These are phyloP conservation scores for Dissophora ornata DNA, from an alignment of 192 early-diverging fungal species.

Conservation along the genomic window DNA sequence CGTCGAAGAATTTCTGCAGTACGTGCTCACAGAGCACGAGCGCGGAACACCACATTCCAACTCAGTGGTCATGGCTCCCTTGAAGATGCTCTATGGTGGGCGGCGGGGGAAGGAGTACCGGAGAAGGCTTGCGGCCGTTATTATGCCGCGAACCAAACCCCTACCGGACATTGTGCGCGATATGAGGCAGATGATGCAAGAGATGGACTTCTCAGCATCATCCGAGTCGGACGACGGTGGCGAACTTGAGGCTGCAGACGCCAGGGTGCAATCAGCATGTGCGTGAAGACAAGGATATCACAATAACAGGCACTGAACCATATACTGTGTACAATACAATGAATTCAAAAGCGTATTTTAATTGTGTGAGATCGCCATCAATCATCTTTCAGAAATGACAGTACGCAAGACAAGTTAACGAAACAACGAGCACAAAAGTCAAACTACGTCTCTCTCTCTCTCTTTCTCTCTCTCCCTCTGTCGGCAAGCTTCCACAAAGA, in stretches of 20 bases:
- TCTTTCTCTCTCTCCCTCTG: too few species aligned
- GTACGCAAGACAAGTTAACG: too few species aligned
- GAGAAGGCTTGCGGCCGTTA: slow-evolving; percentile 29
- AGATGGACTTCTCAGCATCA: slow-evolving; percentile 22
- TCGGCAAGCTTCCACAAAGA: too few species aligned
- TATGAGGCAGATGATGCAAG: slow-evolving; percentile 34
- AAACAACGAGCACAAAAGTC: too few species aligned
- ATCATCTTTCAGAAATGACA: too few species aligned
- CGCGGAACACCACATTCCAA: slow-evolving; percentile 51
- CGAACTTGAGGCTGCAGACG: too few species aligned
- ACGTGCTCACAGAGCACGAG: slow-evolving; percentile 36
- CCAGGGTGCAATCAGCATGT: too few species aligned
- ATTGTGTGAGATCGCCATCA: too few species aligned
- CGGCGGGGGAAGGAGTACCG: slow-evolving; percentile 49
- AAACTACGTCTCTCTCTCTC: background rate
- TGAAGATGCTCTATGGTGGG: slow-evolving; percentile 58
- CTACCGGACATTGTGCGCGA: slow-evolving; percentile 36
- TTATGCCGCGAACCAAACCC: slow-evolving; percentile 35
- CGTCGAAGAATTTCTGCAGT: slow-evolving; percentile 51
- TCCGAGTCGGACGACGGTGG: background rate
- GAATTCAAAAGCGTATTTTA: too few species aligned
- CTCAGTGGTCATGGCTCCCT: slow-evolving; percentile 52
- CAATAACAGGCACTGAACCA: too few species aligned
- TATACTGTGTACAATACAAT: too few species aligned
- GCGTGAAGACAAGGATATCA: too few species aligned